These are phyloP conservation scores for Mitragyna speciosa DNA, from an alignment of 257 asterid species.

Conservation along the genomic window DNA sequence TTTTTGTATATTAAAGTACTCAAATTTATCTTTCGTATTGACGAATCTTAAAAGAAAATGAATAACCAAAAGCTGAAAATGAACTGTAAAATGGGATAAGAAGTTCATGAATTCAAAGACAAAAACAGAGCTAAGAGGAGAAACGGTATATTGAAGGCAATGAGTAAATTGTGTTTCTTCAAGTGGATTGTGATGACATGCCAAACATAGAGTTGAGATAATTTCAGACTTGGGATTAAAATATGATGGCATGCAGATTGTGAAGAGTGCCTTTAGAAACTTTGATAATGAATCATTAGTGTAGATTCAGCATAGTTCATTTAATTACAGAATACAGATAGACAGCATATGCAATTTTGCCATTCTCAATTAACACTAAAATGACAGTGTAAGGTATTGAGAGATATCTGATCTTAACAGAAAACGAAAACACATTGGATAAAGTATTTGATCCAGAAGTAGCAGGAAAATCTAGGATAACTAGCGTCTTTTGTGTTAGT, in stretches of 20 bases:
- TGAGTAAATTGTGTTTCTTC: not conserved
- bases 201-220: not conserved
- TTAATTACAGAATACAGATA: not conserved
- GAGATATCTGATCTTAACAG: not conserved
- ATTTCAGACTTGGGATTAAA: not conserved
- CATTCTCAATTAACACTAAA: not conserved
- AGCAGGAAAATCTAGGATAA: not conserved
- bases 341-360: not conserved
- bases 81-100: not conserved
- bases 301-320: not conserved
- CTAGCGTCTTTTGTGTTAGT: not conserved
- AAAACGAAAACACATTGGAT: not conserved
- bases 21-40: not conserved
- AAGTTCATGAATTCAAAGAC: not conserved
- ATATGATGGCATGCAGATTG: not conserved
- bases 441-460: not conserved
- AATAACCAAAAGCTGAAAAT: not conserved
- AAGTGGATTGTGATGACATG: not conserved
- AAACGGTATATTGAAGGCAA: not conserved
- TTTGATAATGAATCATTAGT: not conserved
- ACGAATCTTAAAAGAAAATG: not conserved
- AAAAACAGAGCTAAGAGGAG: not conserved
- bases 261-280: not conserved
- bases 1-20: not conserved
- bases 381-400: not conserved